Percentiles rank a stretch among this genome's conserved stretches.
Evolutionary conservation across 345 rosid genomes (phyloP).

Genomic region (Bruguiera gymnorhiza): DNA sequence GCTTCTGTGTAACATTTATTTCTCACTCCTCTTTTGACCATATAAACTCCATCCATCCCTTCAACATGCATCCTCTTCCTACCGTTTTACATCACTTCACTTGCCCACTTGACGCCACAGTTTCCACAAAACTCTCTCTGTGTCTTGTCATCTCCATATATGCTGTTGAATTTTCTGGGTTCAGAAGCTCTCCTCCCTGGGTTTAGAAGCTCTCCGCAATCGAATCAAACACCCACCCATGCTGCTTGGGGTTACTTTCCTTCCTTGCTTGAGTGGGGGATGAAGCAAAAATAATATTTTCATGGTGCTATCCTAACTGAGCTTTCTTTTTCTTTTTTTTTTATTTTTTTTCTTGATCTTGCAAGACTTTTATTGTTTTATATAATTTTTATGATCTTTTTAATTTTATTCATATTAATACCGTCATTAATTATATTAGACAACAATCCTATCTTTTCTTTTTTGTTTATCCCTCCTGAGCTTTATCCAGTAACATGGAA

Average conservation of each 20-base stretch:
- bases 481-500: not conserved
- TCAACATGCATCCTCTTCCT: conserved; percentile 7
- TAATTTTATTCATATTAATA: accelerated
- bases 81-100: conserved; percentile 20
- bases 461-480: conserved; percentile 20
- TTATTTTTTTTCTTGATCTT: conserved; percentile 26
- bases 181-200: not conserved
- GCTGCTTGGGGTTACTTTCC: not conserved
- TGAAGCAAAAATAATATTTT: conserved; percentile 1
- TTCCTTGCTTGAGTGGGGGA: not conserved
- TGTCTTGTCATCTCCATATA: conserved; percentile 8
- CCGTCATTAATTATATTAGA: not conserved
- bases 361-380: conserved; percentile 15
- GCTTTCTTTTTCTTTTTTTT: conserved; percentile 27
- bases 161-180: not conserved
- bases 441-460: not conserved
- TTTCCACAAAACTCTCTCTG: not conserved
- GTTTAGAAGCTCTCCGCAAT: not conserved
- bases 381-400: accelerated
- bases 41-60: conserved; percentile 17
- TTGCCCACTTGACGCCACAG: not conserved
- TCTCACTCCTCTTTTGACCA: conserved; percentile 11
- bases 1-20: conserved; percentile 20
- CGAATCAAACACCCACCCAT: conserved; percentile 14
- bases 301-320: conserved; percentile 54